Conservation (phyloP, 768 basidiomycete genomes). For the Leucocoprinus leucothites region DNA sequence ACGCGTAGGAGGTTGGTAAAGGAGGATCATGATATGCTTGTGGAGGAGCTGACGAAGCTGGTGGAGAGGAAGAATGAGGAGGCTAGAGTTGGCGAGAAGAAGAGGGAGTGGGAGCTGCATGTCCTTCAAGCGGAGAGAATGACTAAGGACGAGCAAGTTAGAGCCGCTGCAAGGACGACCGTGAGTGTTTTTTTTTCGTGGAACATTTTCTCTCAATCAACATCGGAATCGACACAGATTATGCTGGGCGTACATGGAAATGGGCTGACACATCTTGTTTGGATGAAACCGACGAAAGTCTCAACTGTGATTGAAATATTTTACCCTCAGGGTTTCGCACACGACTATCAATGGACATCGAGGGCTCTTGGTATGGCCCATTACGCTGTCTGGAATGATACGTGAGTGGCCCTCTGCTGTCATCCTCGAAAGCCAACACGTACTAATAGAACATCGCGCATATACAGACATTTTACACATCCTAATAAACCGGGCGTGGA, state of each 20-base stretch:
- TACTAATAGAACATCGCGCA: neutral
- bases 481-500: slow-evolving; percentile 43
- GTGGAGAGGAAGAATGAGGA: slow-evolving; percentile 34
- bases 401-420: slow-evolving; percentile 31
- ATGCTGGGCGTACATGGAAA: slow-evolving; percentile 77
- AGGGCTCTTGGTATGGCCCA: slow-evolving; percentile 70
- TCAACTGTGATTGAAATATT: slow-evolving; percentile 87
- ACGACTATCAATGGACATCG: slow-evolving; percentile 85
- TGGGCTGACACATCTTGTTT: slow-evolving; percentile 80
- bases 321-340: slow-evolving; percentile 76
- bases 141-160: slow-evolving; percentile 74
- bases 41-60: slow-evolving; percentile 49
- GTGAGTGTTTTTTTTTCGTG: slow-evolving; percentile 35
- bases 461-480: slow-evolving; percentile 32
- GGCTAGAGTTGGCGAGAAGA: slow-evolving; percentile 13
- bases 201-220: neutral
- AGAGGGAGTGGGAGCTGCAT: slow-evolving; percentile 53
- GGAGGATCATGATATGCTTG: slow-evolving; percentile 54
- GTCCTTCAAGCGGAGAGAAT: slow-evolving; percentile 62
- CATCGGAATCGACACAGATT: slow-evolving; percentile 36
- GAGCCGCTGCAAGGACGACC: slow-evolving; percentile 62
- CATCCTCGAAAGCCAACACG: neutral
- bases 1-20: slow-evolving; percentile 48
- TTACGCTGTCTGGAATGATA: slow-evolving; percentile 81
- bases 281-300: slow-evolving; percentile 74